A percentile compares a stretch with the other conserved stretches of the same genome.
Evolutionary conservation across 352 stramenopile species (phyloP).

Genomic region (Hyaloperonospora brassicae): DNA sequence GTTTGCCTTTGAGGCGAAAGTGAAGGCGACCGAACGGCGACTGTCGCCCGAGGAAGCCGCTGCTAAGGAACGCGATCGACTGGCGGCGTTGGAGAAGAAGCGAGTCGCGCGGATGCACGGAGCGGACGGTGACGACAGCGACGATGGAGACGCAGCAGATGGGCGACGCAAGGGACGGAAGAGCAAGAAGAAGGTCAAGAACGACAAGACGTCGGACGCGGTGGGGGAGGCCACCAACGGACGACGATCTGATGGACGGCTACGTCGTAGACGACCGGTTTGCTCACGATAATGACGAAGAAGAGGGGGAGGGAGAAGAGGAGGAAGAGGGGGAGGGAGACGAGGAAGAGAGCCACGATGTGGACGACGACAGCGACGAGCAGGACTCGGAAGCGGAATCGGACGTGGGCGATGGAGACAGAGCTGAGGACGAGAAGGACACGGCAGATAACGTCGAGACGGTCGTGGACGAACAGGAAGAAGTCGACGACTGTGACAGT

Average conservation of each 20-base stretch:
- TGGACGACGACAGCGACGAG: constrained; percentile 35
- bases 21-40: constrained; percentile 88
- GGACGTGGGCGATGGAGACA: constrained; percentile 33
- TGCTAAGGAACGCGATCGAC: constrained; percentile 86
- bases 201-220: constrained; percentile 42
- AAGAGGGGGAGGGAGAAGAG: constrained; percentile 52
- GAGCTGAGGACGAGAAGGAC: constrained; percentile 36
- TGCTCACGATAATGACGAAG: constrained; percentile 33
- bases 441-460: constrained; percentile 30
- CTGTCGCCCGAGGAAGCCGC: constrained; percentile 93
- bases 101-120: constrained; percentile 93
- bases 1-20: constrained; percentile 88
- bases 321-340: constrained; percentile 41
- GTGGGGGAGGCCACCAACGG: constrained; percentile 74
- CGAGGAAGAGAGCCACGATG: constrained; percentile 42
- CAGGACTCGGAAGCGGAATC: constrained; percentile 39
- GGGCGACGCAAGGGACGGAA: neutral
- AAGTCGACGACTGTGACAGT: constrained; percentile 11
- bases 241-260: constrained; percentile 88
- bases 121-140: constrained; percentile 65
- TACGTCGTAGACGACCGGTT: constrained; percentile 68
- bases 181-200: constrained; percentile 29
- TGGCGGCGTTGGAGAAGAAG: constrained; percentile 89
- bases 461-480: constrained; percentile 71
- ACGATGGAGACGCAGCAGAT: constrained; percentile 39